Conservation (phyloP, 2,329 filamentous ascomycete genomes). For the Cercospora beticola region DNA sequence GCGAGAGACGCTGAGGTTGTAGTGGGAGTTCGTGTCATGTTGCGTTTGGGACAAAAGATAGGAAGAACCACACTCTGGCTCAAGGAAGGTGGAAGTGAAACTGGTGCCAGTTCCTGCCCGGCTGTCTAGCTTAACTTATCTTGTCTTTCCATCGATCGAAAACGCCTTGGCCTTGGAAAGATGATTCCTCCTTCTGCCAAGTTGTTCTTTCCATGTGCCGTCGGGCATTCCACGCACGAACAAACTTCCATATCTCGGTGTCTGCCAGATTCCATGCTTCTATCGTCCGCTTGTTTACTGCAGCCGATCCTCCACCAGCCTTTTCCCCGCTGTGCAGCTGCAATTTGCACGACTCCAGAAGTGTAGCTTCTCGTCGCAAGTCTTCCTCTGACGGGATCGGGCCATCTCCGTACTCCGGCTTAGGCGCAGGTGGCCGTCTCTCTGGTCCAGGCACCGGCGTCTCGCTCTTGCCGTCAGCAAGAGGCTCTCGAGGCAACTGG, state of each 20-base stretch:
- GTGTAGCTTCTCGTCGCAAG: conserved; percentile 53
- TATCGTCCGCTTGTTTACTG: conserved; percentile 44
- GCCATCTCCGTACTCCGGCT: conserved; percentile 52
- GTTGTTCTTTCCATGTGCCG: conserved; percentile 61
- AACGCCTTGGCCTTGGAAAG: conserved; percentile 58
- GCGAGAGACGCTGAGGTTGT: background rate
- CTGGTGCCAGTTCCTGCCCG: background rate
- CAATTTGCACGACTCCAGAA: conserved; percentile 49
- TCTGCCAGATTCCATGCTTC: conserved; percentile 63
- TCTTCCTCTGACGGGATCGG: conserved; percentile 55
- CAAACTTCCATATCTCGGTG: conserved; percentile 75
- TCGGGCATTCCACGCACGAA: conserved; percentile 65
- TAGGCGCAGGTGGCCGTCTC: conserved; percentile 48
- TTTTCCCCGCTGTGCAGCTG: conserved; percentile 17
- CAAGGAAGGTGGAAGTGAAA: background rate
- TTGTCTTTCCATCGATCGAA: conserved; percentile 41
- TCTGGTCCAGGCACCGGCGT: conserved; percentile 61
- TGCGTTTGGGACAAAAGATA: background rate
- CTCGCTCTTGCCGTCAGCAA: conserved; percentile 55
- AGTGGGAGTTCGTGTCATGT: background rate
- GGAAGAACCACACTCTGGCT: background rate
- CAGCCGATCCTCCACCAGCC: conserved; percentile 11
- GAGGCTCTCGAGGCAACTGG: conserved; percentile 61
- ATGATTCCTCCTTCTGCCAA: conserved; percentile 70
- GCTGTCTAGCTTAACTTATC: conserved; percentile 15